These are phyloP conservation scores for Tulasnella sp. DNA, from an alignment of 768 basidiomycete species.

Conservation along the genomic window DNA sequence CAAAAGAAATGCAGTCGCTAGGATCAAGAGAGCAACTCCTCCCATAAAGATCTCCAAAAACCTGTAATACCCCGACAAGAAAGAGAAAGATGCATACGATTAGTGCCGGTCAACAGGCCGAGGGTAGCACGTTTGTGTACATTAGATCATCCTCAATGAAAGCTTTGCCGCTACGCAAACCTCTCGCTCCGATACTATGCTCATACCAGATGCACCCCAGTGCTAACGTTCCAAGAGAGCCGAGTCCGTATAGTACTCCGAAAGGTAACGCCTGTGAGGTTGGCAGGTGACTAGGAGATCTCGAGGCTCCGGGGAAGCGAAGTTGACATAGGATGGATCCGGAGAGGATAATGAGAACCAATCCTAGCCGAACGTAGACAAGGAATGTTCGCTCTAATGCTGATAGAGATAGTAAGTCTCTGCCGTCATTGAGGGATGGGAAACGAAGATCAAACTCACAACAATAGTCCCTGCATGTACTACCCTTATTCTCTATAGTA, in stretches of 20 bases:
- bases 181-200: background rate
- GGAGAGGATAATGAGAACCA: background rate
- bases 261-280: background rate
- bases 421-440: background rate
- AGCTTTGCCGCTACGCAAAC: background rate
- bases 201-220: conserved; percentile 11
- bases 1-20: conserved; percentile 1
- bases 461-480: conserved; percentile 7
- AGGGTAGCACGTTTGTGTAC: background rate
- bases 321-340: background rate
- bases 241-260: background rate
- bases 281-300: background rate
- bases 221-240: background rate
- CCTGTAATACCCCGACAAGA: background rate
- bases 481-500: background rate
- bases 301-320: conserved; percentile 1
- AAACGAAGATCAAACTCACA: background rate
- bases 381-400: conserved; percentile 7
- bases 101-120: background rate
- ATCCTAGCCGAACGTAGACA: conserved; percentile 1
- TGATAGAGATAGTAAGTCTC: background rate
- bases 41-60: background rate
- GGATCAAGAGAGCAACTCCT: background rate
- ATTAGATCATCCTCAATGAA: background rate
- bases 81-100: background rate